Evolutionary conservation across 2,329 filamentous ascomycete species (phyloP).

Genomic region (Ophiostoma montium): DNA sequence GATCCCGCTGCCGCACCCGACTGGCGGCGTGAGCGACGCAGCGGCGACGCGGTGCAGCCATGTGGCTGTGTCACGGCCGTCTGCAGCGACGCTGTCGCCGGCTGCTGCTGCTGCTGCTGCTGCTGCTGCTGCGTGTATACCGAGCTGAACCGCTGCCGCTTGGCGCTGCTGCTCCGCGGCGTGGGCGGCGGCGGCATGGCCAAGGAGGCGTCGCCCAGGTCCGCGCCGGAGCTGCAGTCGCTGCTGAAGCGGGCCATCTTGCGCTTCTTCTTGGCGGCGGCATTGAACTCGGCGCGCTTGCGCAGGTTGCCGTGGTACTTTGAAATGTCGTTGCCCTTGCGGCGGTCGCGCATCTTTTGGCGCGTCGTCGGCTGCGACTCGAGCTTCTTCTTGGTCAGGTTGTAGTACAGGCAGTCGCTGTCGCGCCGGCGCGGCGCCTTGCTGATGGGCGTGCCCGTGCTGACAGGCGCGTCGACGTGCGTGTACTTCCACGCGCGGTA

Average conservation of each 20-base stretch:
- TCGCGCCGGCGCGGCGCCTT: neutral
- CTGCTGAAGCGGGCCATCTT: neutral
- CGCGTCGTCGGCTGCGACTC: conserved; percentile 11
- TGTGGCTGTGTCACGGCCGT: neutral
- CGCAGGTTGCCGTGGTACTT: conserved; percentile 11
- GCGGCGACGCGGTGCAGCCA: neutral
- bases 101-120: too few species aligned
- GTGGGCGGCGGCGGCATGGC: neutral
- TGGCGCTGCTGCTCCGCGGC: neutral
- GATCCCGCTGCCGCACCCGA: neutral
- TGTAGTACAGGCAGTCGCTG: conserved; percentile 13
- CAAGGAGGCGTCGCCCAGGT: neutral
- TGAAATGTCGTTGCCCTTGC: conserved; percentile 10
- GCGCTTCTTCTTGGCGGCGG: conserved; percentile 1
- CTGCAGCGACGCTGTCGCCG: neutral
- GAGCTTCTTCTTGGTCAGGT: conserved; percentile 15
- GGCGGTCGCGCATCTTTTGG: conserved; percentile 7
- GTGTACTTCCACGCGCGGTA: conserved; percentile 22
- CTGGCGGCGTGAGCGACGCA: conserved; percentile 2
- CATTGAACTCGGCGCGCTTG: neutral
- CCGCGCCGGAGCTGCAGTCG: neutral
- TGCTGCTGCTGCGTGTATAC: neutral
- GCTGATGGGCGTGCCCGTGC: neutral
- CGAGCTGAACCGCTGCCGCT: neutral
- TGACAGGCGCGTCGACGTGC: conserved; percentile 7